Conservation (phyloP, 805 yeast species). For the Ogataea minuta region DNA sequence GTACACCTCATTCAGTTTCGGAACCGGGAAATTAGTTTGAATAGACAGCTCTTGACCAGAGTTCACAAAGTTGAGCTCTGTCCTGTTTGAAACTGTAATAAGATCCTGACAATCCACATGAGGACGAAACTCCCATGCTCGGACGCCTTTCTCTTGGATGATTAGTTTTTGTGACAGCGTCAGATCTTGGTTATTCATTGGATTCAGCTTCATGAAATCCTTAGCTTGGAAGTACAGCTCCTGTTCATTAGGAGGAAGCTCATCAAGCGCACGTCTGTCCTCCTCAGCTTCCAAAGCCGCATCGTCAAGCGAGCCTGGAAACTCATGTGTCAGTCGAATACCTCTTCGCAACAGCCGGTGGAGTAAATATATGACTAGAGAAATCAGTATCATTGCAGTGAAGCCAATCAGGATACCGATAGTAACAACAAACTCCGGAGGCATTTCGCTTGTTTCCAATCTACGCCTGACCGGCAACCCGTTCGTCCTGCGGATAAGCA, state of each 20-base stretch:
- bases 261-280: constrained; percentile 53
- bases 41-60: constrained; percentile 49
- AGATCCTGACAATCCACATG: constrained; percentile 53
- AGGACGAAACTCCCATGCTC: constrained; percentile 84
- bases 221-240: constrained; percentile 66
- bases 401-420: constrained; percentile 28
- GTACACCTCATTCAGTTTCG: constrained; percentile 77
- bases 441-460: not conserved
- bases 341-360: constrained; percentile 19
- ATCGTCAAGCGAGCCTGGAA: constrained; percentile 64
- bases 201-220: constrained; percentile 44
- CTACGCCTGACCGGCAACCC: constrained; percentile 1
- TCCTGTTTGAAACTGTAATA: constrained; percentile 61
- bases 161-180: constrained; percentile 56
- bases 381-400: constrained; percentile 16
- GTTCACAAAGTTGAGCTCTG: constrained; percentile 56
- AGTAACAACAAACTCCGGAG: constrained; percentile 19
- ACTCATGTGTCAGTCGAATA: constrained; percentile 33
- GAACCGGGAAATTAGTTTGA: constrained; percentile 83
- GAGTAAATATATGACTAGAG: constrained; percentile 16
- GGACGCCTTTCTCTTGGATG: constrained; percentile 84
- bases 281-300: constrained; percentile 59
- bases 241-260: constrained; percentile 65
- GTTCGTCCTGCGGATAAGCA: not conserved
- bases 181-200: constrained; percentile 34